phyloP scores from a whole-genome alignment of 441 rosid species.

The Euphorbia celastroides region DNA sequence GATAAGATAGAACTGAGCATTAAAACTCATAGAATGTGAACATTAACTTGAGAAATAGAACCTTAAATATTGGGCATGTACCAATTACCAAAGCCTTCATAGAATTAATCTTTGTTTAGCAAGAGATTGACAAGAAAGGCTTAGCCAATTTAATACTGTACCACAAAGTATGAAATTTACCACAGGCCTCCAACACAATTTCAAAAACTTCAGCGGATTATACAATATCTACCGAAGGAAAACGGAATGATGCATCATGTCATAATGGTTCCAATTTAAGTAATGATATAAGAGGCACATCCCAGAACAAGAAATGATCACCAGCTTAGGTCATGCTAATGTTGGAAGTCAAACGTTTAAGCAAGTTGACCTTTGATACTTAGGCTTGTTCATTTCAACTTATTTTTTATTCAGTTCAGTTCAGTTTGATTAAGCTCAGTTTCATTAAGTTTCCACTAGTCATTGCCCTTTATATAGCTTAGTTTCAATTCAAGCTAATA shows the following conservation, averaged over 20 bases:
- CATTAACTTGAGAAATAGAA: too few relatives aligned
- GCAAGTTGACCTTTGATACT: not conserved
- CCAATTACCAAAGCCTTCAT: not conserved
- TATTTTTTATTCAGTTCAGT: too few relatives aligned
- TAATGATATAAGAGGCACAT: not conserved
- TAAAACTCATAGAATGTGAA: too few relatives aligned
- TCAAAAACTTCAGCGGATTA: conserved; percentile 3
- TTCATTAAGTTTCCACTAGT: too few relatives aligned
- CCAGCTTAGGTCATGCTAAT: not conserved
- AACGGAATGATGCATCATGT: not conserved
- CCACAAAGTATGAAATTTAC: not conserved
- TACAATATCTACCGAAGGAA: not conserved
- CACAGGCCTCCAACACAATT: not conserved
- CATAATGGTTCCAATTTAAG: not conserved
- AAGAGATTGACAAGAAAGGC: not conserved
- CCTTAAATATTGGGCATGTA: not conserved
- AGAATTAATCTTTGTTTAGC: not conserved
- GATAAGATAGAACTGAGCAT: too few relatives aligned
- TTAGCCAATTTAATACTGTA: not conserved
- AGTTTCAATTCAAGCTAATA: not conserved
- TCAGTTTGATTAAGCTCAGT: too few relatives aligned
- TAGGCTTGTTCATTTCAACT: not conserved
- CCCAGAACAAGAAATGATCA: not conserved
- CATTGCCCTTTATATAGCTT: not conserved
- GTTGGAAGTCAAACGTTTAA: not conserved